A percentile compares a stretch with the other conserved stretches of the same genome.
Conservation (phyloP, 2,329 filamentous ascomycete species). For the Colletotrichum eleusines region DNA sequence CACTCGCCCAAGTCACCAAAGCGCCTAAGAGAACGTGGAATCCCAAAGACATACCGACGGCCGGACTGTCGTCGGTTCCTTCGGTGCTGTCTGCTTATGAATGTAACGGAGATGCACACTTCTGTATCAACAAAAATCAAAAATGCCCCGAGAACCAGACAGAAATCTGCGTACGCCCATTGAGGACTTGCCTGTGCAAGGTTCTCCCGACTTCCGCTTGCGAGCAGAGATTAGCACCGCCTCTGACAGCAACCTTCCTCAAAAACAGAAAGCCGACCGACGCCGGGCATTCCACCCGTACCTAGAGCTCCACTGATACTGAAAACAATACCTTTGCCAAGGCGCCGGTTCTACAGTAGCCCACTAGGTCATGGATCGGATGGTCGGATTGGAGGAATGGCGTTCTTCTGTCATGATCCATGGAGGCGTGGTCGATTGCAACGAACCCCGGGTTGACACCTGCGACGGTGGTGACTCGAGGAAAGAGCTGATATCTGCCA, state of each 20-base stretch:
- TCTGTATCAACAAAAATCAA: background rate
- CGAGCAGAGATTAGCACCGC: too few relatives aligned
- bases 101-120: background rate
- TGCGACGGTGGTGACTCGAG: background rate
- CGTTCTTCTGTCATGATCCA: background rate
- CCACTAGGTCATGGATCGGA: background rate
- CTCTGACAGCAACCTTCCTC: background rate
- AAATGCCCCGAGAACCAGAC: background rate
- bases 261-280: background rate
- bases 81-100: too few relatives aligned
- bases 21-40: background rate
- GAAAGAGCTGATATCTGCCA: background rate
- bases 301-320: background rate
- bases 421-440: background rate
- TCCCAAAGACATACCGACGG: background rate
- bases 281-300: background rate
- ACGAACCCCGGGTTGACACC: background rate
- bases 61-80: background rate
- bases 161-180: background rate
- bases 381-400: background rate
- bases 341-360: background rate
- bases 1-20: background rate
- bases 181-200: background rate
- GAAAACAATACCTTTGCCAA: background rate
- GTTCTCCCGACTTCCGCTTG: background rate